Conservation (phyloP, 768 basidiomycete genomes). For the Suillus luteus region DNA sequence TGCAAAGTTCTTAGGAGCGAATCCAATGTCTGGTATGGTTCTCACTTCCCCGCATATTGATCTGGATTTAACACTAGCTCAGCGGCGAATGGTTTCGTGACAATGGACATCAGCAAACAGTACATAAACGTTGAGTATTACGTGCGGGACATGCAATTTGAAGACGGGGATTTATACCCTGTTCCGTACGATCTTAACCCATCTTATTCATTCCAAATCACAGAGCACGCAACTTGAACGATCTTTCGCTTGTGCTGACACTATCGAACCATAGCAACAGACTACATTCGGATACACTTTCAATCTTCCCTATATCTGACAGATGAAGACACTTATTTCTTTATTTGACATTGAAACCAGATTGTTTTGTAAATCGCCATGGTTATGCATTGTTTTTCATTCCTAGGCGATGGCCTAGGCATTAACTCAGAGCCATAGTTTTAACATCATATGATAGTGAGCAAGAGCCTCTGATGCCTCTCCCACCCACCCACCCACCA, state of each 20-base stretch:
- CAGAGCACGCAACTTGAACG: neutral
- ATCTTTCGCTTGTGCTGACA: neutral
- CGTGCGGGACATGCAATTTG: constrained; percentile 5
- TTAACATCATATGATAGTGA: too few species aligned
- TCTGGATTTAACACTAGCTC: neutral
- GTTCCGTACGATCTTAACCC: constrained; percentile 3
- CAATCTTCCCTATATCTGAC: neutral
- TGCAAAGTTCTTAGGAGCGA: neutral
- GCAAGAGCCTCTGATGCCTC: too few species aligned
- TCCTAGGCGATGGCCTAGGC: too few species aligned
- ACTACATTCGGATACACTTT: neutral
- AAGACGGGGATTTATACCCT: constrained; percentile 7
- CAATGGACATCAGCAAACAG: constrained; percentile 5
- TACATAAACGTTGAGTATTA: constrained; percentile 4
- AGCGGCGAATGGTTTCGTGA: constrained; percentile 7
- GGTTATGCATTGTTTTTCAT: too few species aligned
- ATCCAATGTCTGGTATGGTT: constrained; percentile 2
- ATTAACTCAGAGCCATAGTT: too few species aligned
- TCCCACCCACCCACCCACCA: too few species aligned
- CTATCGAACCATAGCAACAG: neutral
- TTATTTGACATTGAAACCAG: neutral
- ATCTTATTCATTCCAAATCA: constrained; percentile 6
- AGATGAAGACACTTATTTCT: neutral
- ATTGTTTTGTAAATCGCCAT: too few species aligned
- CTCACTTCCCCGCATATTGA: neutral